Evolutionary conservation across 192 early-diverging fungal species (phyloP).

Genomic region (Linnemannia zychae): DNA sequence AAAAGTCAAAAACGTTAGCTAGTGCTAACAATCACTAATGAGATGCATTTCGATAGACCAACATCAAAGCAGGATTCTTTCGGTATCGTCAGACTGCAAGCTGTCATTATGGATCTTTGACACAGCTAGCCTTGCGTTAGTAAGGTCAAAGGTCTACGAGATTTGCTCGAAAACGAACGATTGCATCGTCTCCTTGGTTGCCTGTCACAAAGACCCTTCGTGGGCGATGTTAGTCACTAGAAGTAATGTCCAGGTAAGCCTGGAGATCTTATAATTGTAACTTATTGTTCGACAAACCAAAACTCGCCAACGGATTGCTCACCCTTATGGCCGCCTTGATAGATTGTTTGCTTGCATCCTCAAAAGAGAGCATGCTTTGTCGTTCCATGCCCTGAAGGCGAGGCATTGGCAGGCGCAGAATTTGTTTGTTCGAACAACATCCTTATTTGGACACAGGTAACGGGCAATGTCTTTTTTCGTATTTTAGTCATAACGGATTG

Average conservation of each 20-base stretch:
- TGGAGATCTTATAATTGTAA: not conserved
- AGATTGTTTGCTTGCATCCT: constrained; percentile 31
- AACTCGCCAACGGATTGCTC: not conserved
- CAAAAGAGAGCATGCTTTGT: constrained; percentile 30
- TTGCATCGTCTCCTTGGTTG: constrained; percentile 17
- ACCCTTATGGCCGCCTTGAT: not conserved
- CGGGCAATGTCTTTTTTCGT: not conserved
- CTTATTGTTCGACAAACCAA: too few species aligned
- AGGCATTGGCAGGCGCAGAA: constrained; percentile 54
- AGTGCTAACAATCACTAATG: not conserved
- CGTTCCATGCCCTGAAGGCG: constrained; percentile 24
- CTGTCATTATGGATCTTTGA: constrained; percentile 69
- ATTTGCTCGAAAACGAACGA: constrained; percentile 25
- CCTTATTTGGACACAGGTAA: constrained; percentile 63
- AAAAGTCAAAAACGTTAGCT: not conserved
- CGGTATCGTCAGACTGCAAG: constrained; percentile 60
- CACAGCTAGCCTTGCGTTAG: constrained; percentile 54
- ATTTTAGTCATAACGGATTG: not conserved
- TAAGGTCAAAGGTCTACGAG: constrained; percentile 56
- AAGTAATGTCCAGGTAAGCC: constrained; percentile 23
- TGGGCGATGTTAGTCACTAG: constrained; percentile 30
- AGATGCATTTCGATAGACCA: constrained; percentile 41
- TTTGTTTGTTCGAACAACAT: constrained; percentile 49
- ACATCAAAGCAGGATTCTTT: constrained; percentile 56
- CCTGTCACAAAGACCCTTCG: constrained; percentile 13